Conservation (phyloP, 2,329 filamentous ascomycete species). For the Penicillium sumatraense region DNA sequence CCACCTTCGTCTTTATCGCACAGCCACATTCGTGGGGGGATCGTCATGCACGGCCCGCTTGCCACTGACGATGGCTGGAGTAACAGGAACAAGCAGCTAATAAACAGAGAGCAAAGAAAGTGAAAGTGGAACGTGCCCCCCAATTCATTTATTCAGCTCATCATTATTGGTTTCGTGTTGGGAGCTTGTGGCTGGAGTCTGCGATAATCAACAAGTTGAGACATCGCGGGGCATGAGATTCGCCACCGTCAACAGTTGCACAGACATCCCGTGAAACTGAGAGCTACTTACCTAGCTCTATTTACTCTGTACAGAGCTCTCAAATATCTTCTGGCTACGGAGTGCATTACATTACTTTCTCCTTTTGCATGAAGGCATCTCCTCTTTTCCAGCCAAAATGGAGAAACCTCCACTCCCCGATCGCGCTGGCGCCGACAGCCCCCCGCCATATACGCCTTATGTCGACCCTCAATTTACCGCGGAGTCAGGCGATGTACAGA, state of each 20-base stretch:
- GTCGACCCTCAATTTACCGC: conserved; percentile 17
- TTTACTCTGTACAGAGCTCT: neutral
- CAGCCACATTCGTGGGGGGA: conserved; percentile 16
- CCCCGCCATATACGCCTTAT: conserved; percentile 15
- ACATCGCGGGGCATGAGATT: conserved; percentile 10
- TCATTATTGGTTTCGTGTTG: neutral
- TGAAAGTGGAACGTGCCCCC: neutral
- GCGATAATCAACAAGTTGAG: neutral
- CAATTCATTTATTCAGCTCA: neutral
- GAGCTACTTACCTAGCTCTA: neutral
- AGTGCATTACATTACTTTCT: neutral
- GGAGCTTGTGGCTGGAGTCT: neutral
- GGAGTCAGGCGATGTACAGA: conserved; percentile 17
- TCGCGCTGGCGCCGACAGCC: neutral
- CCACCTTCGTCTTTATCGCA: conserved; percentile 1
- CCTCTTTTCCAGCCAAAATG: conserved; percentile 2
- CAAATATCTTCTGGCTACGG: neutral
- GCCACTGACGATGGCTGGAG: conserved; percentile 4
- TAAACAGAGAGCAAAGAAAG: neutral
- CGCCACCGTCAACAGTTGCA: conserved; percentile 6
- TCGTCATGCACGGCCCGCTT: conserved; percentile 20
- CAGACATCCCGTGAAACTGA: neutral
- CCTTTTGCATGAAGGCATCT: neutral
- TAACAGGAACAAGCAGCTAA: too few species aligned
- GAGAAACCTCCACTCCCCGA: conserved; percentile 8